A percentile compares a stretch with the other conserved stretches of the same genome.
phyloP scores from a whole-genome alignment of 129 eudicot species.

The Pulicaria dysenterica region DNA sequence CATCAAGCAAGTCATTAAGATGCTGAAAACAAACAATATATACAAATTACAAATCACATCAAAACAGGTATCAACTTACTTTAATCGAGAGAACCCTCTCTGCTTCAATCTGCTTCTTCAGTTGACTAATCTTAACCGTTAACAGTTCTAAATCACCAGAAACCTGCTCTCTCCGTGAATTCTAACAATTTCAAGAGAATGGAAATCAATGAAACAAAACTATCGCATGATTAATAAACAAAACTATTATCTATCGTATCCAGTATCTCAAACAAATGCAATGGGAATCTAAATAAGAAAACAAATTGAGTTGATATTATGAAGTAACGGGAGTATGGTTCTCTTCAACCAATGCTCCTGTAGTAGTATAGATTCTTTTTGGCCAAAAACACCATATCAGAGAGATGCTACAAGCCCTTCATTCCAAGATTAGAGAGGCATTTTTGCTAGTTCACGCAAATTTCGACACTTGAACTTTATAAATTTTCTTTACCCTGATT shows the following conservation, averaged over 20 bases:
- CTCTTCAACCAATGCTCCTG: background rate
- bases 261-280: constrained; percentile 5
- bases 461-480: background rate
- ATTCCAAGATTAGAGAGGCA: constrained; percentile 17
- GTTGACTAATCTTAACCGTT: constrained; percentile 46
- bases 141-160: constrained; percentile 49
- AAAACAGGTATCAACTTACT: constrained; percentile 42
- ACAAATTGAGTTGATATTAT: background rate
- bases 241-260: background rate
- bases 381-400: background rate
- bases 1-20: constrained; percentile 5
- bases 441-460: background rate
- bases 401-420: constrained; percentile 1
- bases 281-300: background rate
- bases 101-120: constrained; percentile 72
- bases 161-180: constrained; percentile 41
- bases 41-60: background rate
- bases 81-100: constrained; percentile 58
- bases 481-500: background rate
- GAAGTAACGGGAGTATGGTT: constrained; percentile 11
- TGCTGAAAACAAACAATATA: constrained; percentile 20
- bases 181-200: constrained; percentile 25
- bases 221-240: constrained; percentile 9
- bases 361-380: background rate
- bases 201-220: constrained; percentile 1